These are phyloP conservation scores for Apiospora arundinis DNA, from an alignment of 2,329 filamentous ascomycete genomes.

Conservation along the genomic window DNA sequence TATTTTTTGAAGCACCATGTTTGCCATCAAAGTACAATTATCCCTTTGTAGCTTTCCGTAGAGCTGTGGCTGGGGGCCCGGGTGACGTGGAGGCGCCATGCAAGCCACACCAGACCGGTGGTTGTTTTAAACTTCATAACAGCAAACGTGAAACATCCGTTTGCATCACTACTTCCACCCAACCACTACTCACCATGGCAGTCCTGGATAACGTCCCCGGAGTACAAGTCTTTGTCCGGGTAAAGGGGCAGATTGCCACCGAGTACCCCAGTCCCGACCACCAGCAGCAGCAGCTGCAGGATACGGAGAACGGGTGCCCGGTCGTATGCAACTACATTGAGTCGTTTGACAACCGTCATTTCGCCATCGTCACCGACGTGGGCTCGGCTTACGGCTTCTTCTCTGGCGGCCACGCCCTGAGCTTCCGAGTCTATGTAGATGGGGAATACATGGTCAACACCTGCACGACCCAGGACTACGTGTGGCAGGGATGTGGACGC, in stretches of 20 bases:
- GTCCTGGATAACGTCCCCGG: background rate
- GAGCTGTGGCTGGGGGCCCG: background rate
- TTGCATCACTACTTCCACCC: background rate
- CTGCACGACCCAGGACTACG: background rate
- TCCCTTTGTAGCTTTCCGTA: background rate
- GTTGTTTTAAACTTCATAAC: background rate
- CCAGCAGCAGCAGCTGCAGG: too few relatives aligned
- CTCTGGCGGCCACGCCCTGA: too few relatives aligned
- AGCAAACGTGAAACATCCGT: background rate
- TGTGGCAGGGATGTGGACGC: background rate
- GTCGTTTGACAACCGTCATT: background rate
- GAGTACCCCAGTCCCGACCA: background rate
- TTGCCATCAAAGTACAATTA: background rate
- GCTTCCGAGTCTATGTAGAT: background rate
- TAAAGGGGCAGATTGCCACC: background rate
- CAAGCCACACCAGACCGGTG: background rate
- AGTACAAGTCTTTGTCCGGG: background rate
- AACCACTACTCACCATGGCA: background rate
- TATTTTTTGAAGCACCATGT: too few relatives aligned
- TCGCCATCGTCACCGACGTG: background rate
- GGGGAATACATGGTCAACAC: background rate
- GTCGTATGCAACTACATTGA: background rate
- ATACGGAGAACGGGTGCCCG: background rate
- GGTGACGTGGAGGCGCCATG: background rate
- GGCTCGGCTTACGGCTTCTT: background rate